phyloP scores from a whole-genome alignment of 148 eudicot genomes.

The Pharnaceum exiguum region DNA sequence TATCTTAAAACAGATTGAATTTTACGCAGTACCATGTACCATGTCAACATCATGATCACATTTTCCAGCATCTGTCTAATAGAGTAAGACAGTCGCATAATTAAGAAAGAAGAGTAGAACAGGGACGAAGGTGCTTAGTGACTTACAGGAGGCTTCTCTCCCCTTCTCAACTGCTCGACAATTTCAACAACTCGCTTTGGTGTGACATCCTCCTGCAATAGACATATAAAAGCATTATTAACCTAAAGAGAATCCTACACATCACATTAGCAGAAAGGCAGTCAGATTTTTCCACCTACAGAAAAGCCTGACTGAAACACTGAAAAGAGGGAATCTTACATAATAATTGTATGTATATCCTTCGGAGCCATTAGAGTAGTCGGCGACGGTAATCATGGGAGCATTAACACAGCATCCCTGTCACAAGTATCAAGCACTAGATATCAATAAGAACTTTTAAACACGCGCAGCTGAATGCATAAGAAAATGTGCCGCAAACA shows the following conservation, averaged over 20 bases:
- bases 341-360: slow-evolving; percentile 86
- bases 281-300: too few relatives aligned
- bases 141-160: slow-evolving; percentile 92
- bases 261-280: too few relatives aligned
- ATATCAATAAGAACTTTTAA: neutral
- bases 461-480: neutral
- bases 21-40: neutral
- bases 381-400: slow-evolving; percentile 97
- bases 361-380: slow-evolving; percentile 92
- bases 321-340: slow-evolving; percentile 34
- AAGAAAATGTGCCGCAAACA: slow-evolving; percentile 4
- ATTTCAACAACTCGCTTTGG: slow-evolving; percentile 80
- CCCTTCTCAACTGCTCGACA: slow-evolving; percentile 72
- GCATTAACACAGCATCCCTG: slow-evolving; percentile 99
- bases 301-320: too few relatives aligned
- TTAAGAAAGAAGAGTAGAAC: too few relatives aligned
- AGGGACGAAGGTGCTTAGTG: too few relatives aligned
- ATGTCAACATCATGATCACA: neutral
- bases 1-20: neutral
- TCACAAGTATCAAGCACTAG: slow-evolving; percentile 9
- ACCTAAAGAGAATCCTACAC: neutral
- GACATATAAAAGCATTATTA: slow-evolving; percentile 4
- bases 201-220: slow-evolving; percentile 77
- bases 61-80: neutral
- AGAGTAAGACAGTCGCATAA: too few relatives aligned